Conservation (phyloP, 306 rosid genomes). For the Coriaria nepalensis region DNA sequence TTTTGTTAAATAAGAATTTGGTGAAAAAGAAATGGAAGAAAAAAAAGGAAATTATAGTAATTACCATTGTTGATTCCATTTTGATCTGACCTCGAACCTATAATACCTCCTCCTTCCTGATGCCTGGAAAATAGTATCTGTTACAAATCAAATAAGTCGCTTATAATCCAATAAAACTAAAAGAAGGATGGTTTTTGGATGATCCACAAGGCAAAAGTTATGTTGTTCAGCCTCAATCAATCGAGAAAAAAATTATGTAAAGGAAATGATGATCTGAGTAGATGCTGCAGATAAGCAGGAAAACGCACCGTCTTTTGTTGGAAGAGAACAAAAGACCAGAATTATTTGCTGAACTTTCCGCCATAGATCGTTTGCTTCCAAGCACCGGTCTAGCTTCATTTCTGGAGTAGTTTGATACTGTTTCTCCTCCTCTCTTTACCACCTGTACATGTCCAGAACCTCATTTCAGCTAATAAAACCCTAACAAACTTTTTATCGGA, state of each 20-base stretch:
- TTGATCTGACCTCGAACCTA: slow-evolving; percentile 9
- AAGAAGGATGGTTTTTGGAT: too few species aligned
- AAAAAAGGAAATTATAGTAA: not conserved
- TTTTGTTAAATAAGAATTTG: slow-evolving; percentile 7
- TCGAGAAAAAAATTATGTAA: not conserved
- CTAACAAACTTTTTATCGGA: not conserved
- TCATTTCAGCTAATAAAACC: not conserved
- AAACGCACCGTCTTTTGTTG: slow-evolving; percentile 27
- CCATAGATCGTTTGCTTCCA: slow-evolving; percentile 27
- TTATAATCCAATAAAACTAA: too few species aligned
- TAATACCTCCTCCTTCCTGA: slow-evolving; percentile 26
- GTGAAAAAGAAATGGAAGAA: slow-evolving; percentile 1
- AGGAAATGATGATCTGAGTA: not conserved
- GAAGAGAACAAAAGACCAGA: slow-evolving; percentile 16
- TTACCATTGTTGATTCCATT: slow-evolving; percentile 24
- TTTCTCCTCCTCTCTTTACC: slow-evolving; percentile 41
- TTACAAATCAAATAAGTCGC: not conserved
- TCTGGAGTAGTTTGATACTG: slow-evolving; percentile 12
- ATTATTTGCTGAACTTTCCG: slow-evolving; percentile 19
- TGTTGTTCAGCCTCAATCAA: too few species aligned
- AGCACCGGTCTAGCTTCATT: slow-evolving; percentile 12
- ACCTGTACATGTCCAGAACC: slow-evolving; percentile 20
- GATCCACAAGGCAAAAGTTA: too few species aligned
- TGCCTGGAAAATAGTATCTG: slow-evolving; percentile 27
- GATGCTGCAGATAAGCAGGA: not conserved